A percentile compares a stretch with the other conserved stretches of the same genome.
Evolutionary conservation across 73 alveolate species (phyloP).

Genomic region (Uronychia setigera): DNA sequence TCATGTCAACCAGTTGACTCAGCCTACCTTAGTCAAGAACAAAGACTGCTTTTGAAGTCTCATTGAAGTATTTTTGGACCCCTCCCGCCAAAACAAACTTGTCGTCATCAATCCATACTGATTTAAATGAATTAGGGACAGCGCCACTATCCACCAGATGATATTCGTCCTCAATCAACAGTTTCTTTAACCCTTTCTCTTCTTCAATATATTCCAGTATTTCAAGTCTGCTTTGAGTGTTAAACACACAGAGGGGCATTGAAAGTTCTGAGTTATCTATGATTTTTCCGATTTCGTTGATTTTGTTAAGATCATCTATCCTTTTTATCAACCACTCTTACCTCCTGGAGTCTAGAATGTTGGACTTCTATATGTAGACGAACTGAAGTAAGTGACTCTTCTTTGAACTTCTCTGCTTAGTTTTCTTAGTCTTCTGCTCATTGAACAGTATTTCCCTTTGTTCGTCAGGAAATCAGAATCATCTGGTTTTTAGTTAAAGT

Average conservation of each 20-base stretch:
- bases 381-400: neutral
- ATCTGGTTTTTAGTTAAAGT: neutral
- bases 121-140: conserved; percentile 52
- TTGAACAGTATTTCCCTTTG: neutral
- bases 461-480: neutral
- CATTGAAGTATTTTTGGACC: conserved; percentile 14
- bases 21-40: conserved; percentile 43
- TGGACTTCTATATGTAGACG: neutral
- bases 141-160: neutral
- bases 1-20: conserved; percentile 19
- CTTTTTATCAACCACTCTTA: neutral
- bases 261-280: conserved; percentile 57
- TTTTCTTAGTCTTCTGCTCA: neutral
- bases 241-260: conserved; percentile 48
- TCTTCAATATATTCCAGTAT: conserved; percentile 30
- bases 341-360: neutral
- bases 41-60: conserved; percentile 32
- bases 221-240: conserved; percentile 34
- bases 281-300: conserved; percentile 49
- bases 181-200: conserved; percentile 26
- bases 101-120: conserved; percentile 44
- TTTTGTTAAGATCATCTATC: conserved; percentile 15
- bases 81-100: conserved; percentile 50
- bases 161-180: conserved; percentile 35
- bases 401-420: neutral